Percentiles rank a stretch among this genome's conserved stretches.
Evolutionary conservation across 2,329 filamentous ascomycete species (phyloP).

Genomic region (Celoporthe dispersa): DNA sequence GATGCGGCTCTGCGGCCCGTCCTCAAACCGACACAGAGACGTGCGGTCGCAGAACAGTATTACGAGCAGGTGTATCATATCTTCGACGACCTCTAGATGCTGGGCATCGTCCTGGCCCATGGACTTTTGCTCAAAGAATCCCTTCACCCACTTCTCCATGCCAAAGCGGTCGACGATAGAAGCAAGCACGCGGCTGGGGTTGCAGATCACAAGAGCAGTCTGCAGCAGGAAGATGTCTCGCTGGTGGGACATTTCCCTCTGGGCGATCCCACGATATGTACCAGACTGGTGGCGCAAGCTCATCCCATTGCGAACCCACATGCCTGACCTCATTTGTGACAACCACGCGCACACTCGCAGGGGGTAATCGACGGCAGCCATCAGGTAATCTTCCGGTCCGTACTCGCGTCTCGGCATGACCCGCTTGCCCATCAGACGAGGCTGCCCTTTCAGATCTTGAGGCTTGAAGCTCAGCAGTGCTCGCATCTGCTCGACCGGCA

Average conservation of each 20-base stretch:
- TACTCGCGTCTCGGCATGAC: constrained; percentile 61
- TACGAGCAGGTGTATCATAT: constrained; percentile 92
- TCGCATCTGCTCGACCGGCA: constrained; percentile 69
- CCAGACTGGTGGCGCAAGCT: constrained; percentile 94
- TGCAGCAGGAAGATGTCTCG: constrained; percentile 94
- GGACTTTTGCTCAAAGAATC: constrained; percentile 73
- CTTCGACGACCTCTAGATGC: constrained; percentile 90
- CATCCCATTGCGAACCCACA: constrained; percentile 98
- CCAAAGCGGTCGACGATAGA: constrained; percentile 92
- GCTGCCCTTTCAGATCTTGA: constrained; percentile 69
- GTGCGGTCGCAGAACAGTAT: constrained; percentile 88
- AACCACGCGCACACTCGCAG: constrained; percentile 94
- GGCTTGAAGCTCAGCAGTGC: constrained; percentile 73
- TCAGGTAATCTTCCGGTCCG: constrained; percentile 75
- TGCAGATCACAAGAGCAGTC: constrained; percentile 84
- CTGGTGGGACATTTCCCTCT: constrained; percentile 91
- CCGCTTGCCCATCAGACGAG: constrained; percentile 64
- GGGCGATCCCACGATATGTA: constrained; percentile 86
- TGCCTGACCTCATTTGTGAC: constrained; percentile 95
- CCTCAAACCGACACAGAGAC: constrained; percentile 71
- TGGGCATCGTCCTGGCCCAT: constrained; percentile 83
- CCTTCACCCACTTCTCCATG: constrained; percentile 84
- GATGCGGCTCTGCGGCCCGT: constrained; percentile 67
- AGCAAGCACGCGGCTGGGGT: constrained; percentile 81
- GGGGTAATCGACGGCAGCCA: constrained; percentile 90